Base-by-base conservation (phyloP, 805 yeast genomes). In the Candida succiphila region DNA sequence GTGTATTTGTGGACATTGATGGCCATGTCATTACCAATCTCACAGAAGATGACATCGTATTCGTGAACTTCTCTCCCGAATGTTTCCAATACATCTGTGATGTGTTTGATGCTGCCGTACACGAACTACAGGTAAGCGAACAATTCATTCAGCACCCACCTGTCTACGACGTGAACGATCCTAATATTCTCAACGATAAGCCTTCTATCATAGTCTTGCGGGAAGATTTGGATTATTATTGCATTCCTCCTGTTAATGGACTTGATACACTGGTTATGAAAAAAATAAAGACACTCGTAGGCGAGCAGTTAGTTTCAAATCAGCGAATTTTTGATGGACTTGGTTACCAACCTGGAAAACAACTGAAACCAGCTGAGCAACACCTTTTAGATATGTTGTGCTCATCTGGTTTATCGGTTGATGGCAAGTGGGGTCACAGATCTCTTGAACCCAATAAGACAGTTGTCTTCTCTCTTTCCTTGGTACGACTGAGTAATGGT, bases 341-440 rank as follows among this genome's bases (percentile, higher is more conserved):
- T 37, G 92, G 87, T 1, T 74, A 69, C 48, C 60, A 54, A 13
- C 60, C 65, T 2, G 67, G 65, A 3, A 75, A 72, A 43, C 63
- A 61, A 24, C 56, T 82, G 39, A 88, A 87, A 7, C 79, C 95
- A 13, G 97, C 98, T 1, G 98, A 92, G 55, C 89, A 83, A 56
- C 97, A 89, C 56, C 66, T 92, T 30, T 71, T 85, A 60, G 96
- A 87, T 41, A 92, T 92, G 98, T 68, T 92, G 35, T 87, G 96
- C 48, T 69, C 89, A 0, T 79, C 94, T 0, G 98, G 98, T 1
- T 84, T 87, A 43, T 56, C 62, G 3, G 58, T 69, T 10, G 63
- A 64, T 16, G 85, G 82, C 21, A 46, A 55, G 13, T 92, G 98
- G 98, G 96, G 95, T 4, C 78, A 77, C 49, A 67, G 98, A 40